Evolutionary conservation across 176 grass and related monocot genomes (phyloP).

Genomic region (Cenchrus purpureus): DNA sequence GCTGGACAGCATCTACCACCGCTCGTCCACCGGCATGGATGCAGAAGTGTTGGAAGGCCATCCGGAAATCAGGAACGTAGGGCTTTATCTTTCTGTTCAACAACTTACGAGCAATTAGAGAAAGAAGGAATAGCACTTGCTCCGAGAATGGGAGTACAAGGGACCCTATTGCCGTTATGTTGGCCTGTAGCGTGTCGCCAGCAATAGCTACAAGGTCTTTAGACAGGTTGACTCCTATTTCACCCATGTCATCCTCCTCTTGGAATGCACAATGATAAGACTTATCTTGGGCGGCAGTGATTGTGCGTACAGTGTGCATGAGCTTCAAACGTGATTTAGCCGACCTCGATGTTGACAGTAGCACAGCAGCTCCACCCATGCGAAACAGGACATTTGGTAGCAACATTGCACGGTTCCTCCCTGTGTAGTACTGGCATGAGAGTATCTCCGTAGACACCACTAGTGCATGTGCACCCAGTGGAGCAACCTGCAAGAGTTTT

Average conservation of each 20-base stretch:
- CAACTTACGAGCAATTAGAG: not conserved
- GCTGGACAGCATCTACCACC: conserved; percentile 62
- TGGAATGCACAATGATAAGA: conserved; percentile 23
- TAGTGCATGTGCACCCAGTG: conserved; percentile 1
- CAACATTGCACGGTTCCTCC: conserved; percentile 28
- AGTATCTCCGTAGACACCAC: conserved; percentile 46
- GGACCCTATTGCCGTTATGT: conserved; percentile 1
- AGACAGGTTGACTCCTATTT: conserved; percentile 16
- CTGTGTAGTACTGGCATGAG: not conserved
- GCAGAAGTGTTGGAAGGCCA: conserved; percentile 82
- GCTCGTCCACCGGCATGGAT: conserved; percentile 73
- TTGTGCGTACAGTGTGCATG: conserved; percentile 31
- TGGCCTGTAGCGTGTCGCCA: conserved; percentile 4
- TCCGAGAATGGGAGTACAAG: conserved; percentile 26
- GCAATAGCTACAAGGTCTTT: conserved; percentile 33
- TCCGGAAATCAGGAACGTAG: conserved; percentile 49
- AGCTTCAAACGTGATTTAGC: conserved; percentile 27
- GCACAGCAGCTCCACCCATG: conserved; percentile 37
- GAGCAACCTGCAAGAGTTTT: conserved; percentile 12
- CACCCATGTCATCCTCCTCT: conserved; percentile 33
- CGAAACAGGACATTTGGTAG: conserved; percentile 35
- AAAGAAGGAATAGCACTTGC: conserved; percentile 9
- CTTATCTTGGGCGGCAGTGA: conserved; percentile 30
- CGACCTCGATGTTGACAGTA: conserved; percentile 5
- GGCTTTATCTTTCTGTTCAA: not conserved